These are phyloP conservation scores for Fusarium globosum DNA, from an alignment of 2,329 filamentous ascomycete genomes.

Conservation along the genomic window DNA sequence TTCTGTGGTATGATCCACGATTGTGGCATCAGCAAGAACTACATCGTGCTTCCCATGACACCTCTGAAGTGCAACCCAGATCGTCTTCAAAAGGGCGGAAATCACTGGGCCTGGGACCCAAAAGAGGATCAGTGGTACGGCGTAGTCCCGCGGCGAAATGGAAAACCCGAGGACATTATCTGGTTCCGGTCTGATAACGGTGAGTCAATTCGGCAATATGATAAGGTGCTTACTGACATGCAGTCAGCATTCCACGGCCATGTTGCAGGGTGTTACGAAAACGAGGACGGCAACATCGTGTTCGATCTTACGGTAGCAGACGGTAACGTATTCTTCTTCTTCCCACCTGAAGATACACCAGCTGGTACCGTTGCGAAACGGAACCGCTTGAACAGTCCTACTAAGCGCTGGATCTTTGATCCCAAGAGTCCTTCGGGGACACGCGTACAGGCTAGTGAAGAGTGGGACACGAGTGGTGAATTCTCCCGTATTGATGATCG, in stretches of 20 bases:
- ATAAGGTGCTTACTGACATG: neutral
- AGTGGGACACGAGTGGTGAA: slow-evolving; percentile 1
- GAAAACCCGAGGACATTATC: slow-evolving; percentile 6
- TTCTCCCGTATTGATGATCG: slow-evolving; percentile 21
- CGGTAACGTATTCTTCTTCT: slow-evolving; percentile 26
- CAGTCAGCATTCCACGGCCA: slow-evolving; percentile 23
- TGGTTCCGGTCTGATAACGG: slow-evolving; percentile 20
- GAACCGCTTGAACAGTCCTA: neutral
- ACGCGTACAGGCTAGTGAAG: neutral
- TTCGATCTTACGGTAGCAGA: slow-evolving; percentile 24
- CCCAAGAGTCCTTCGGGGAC: neutral
- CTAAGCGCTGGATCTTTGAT: neutral
- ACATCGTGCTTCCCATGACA: slow-evolving; percentile 16
- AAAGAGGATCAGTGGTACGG: slow-evolving; percentile 2
- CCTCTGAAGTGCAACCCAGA: slow-evolving; percentile 5
- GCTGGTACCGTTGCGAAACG: neutral
- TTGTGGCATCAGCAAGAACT: slow-evolving; percentile 18
- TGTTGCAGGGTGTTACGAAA: slow-evolving; percentile 22
- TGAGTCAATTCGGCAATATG: neutral
- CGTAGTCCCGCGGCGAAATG: slow-evolving; percentile 6
- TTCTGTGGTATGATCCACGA: slow-evolving; percentile 27
- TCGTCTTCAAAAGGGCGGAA: slow-evolving; percentile 2
- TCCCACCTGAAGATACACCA: neutral
- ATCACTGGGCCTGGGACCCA: slow-evolving; percentile 23
- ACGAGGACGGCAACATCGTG: slow-evolving; percentile 14